A percentile compares a stretch with the other conserved stretches of the same genome.
Evolutionary conservation across 331 rosid genomes (phyloP).

Genomic region (Arachis monticola): DNA sequence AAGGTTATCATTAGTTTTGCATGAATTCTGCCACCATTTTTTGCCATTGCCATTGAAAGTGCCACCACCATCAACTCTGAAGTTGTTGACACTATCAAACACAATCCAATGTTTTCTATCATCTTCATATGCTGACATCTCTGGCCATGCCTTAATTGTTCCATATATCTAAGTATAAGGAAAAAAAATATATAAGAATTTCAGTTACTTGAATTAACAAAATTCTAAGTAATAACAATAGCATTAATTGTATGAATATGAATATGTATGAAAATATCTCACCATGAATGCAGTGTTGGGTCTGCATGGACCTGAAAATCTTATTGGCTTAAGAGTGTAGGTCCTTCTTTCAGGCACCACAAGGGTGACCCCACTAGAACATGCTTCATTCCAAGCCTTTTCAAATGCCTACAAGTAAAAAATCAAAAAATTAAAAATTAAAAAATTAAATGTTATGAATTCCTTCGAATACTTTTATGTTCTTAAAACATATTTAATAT

Average conservation of each 20-base stretch:
- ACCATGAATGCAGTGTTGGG: slow-evolving; percentile 65
- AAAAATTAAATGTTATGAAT: neutral
- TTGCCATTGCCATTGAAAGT: slow-evolving; percentile 82
- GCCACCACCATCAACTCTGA: slow-evolving; percentile 81
- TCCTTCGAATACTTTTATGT: neutral
- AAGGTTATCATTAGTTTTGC: slow-evolving; percentile 60
- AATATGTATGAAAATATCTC: slow-evolving; percentile 23
- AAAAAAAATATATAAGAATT: neutral
- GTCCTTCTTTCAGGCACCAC: slow-evolving; percentile 61
- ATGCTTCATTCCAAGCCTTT: slow-evolving; percentile 79
- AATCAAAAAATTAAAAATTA: neutral
- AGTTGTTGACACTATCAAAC: slow-evolving; percentile 54
- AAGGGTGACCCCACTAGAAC: slow-evolving; percentile 55
- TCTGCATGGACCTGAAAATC: slow-evolving; percentile 89
- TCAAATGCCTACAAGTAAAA: slow-evolving; percentile 59
- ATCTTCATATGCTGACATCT: slow-evolving; percentile 49
- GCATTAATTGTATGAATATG: neutral
- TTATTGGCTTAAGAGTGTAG: slow-evolving; percentile 69
- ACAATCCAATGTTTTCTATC: slow-evolving; percentile 66
- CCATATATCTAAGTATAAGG: slow-evolving; percentile 58
- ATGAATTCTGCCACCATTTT: slow-evolving; percentile 87
- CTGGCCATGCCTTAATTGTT: slow-evolving; percentile 72
- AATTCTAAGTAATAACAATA: too few relatives aligned
- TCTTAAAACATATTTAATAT: neutral
- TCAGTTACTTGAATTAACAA: neutral